A percentile compares a stretch with the other conserved stretches of the same genome.
phyloP scores from a whole-genome alignment of 192 early-diverging fungal genomes.

The Lunasporangiospora selenospora region DNA sequence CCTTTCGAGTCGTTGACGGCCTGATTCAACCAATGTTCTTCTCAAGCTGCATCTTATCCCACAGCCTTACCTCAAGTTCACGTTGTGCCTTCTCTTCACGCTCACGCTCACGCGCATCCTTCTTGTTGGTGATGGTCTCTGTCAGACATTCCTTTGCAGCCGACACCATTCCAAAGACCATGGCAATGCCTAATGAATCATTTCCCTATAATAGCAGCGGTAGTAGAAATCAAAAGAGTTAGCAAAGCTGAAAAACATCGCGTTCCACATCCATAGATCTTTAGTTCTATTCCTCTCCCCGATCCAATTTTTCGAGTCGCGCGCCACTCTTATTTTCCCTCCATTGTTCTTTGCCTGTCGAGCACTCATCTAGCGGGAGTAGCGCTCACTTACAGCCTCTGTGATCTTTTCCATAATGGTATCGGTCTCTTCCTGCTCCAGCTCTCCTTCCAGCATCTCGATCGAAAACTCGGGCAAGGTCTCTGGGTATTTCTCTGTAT shows the following conservation, averaged over 20 bases:
- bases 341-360: too few relatives aligned
- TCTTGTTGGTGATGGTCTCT: slow-evolving; percentile 62
- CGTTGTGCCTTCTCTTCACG: slow-evolving; percentile 59
- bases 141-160: slow-evolving; percentile 77
- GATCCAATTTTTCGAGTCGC: too few relatives aligned
- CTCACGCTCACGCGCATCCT: slow-evolving; percentile 52
- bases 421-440: slow-evolving; percentile 47
- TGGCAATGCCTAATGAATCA: slow-evolving; percentile 88
- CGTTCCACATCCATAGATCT: too few relatives aligned
- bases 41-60: neutral
- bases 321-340: too few relatives aligned
- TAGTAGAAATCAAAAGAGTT: too few relatives aligned
- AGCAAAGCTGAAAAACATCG: too few relatives aligned
- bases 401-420: slow-evolving; percentile 44
- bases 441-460: slow-evolving; percentile 52
- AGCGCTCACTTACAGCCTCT: slow-evolving; percentile 39
- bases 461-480: slow-evolving; percentile 70
- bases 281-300: too few relatives aligned
- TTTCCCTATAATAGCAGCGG: too few relatives aligned
- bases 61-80: slow-evolving; percentile 65
- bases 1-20: too few relatives aligned
- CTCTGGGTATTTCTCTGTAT: slow-evolving; percentile 79
- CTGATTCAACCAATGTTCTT: neutral
- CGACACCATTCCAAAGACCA: slow-evolving; percentile 87
- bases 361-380: too few relatives aligned